phyloP scores from a whole-genome alignment of 1,139 yeast genomes.

The Saccharomycopsis hybrid region DNA sequence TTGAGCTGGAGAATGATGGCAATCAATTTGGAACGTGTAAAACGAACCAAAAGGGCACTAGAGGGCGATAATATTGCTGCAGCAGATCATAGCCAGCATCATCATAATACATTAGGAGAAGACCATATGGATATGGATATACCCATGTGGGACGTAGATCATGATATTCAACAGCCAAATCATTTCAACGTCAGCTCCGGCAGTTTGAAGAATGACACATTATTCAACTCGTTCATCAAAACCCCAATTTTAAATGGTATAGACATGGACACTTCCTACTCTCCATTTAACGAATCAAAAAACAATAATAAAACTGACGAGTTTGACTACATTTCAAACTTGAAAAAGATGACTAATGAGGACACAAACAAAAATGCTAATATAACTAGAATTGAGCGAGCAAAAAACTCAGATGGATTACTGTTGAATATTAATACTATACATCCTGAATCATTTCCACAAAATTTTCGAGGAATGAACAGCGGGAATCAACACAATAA shows the following conservation, averaged over 20 bases:
- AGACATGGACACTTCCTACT: slow-evolving; percentile 14
- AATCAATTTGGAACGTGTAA: slow-evolving; percentile 36
- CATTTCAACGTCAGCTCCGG: not conserved
- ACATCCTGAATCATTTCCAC: too few relatives aligned
- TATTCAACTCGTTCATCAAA: slow-evolving; percentile 17
- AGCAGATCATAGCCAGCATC: too few relatives aligned
- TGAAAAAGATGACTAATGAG: slow-evolving; percentile 6
- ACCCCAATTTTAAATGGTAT: slow-evolving; percentile 19
- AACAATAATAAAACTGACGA: slow-evolving; percentile 1
- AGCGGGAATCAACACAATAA: not conserved
- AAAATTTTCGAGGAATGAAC: not conserved
- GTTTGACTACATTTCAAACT: slow-evolving; percentile 8
- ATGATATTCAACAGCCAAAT: not conserved
- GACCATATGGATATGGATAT: not conserved
- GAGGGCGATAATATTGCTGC: not conserved
- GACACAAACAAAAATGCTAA: not conserved
- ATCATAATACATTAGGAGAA: too few relatives aligned
- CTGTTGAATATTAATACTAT: too few relatives aligned
- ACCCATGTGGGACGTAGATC: slow-evolving; percentile 8
- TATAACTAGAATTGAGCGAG: not conserved
- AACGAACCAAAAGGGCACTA: not conserved
- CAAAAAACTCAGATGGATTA: not conserved
- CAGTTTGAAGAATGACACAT: slow-evolving; percentile 13
- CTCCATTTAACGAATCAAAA: slow-evolving; percentile 7
- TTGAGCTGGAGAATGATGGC: slow-evolving; percentile 84